Percentiles rank a stretch among this genome's conserved stretches.
Evolutionary conservation across 225 moss, liverwort and hornwort genomes (phyloP).

Genomic region (Ulota crispa): DNA sequence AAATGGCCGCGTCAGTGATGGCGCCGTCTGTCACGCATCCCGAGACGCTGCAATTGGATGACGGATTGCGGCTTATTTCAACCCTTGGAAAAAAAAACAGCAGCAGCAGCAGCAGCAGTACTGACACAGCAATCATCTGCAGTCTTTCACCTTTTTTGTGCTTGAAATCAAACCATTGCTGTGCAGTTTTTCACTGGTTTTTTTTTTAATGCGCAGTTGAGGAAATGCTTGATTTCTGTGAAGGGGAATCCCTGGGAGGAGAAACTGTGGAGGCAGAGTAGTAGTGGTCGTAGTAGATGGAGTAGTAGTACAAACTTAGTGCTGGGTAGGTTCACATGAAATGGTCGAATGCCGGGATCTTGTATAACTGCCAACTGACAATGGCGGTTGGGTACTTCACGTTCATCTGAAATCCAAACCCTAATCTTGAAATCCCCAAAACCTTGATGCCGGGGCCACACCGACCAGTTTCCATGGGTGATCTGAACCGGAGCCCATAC

Average conservation of each 20-base stretch:
- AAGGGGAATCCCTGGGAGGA: neutral
- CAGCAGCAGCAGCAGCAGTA: neutral
- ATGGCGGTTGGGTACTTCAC: constrained; percentile 28
- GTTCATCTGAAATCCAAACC: constrained; percentile 12
- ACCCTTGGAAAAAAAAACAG: neutral
- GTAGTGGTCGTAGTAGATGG: neutral
- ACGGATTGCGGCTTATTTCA: neutral
- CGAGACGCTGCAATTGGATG: constrained; percentile 18
- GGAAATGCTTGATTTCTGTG: no score
- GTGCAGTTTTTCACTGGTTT: no score
- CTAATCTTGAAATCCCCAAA: no score
- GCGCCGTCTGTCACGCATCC: constrained; percentile 26
- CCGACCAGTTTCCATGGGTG: no score
- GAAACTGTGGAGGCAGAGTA: neutral
- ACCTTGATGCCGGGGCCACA: no score
- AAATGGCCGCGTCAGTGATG: constrained; percentile 9
- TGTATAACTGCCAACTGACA: constrained; percentile 31
- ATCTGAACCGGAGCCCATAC: no score
- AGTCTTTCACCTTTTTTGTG: neutral
- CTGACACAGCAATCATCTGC: constrained; percentile 32
- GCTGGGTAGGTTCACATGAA: constrained; percentile 23
- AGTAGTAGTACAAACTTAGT: no score
- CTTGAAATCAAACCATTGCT: constrained; percentile 1
- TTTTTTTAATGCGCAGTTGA: no score
- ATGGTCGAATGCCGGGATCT: constrained; percentile 10